Conservation (phyloP, 306 rosid species). For the Lathyrus sativus region DNA sequence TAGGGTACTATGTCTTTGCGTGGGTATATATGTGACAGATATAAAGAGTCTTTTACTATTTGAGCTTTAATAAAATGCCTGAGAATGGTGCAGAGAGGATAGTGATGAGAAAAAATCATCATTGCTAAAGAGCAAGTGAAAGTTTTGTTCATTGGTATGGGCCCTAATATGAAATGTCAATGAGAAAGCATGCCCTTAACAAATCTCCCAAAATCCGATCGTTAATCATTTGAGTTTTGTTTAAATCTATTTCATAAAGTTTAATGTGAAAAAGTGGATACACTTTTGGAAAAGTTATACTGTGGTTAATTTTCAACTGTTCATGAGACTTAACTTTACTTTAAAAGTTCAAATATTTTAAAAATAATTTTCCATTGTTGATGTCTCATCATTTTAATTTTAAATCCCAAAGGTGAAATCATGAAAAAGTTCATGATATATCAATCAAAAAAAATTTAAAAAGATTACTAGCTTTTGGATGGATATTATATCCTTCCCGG, state of each 20-base stretch:
- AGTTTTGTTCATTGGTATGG: conserved; percentile 59
- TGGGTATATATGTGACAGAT: background rate
- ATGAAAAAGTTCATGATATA: conserved; percentile 66
- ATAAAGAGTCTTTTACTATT: conserved; percentile 35
- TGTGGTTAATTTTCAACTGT: conserved; percentile 34
- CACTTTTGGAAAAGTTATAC: conserved; percentile 45
- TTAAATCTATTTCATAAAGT: conserved; percentile 30
- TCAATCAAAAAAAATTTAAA: conserved; percentile 62
- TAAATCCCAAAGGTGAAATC: conserved; percentile 51
- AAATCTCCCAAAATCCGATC: conserved; percentile 71
- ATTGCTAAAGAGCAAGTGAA: conserved; percentile 57
- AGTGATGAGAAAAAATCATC: conserved; percentile 44
- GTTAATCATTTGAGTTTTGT: conserved; percentile 56
- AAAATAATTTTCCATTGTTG: background rate
- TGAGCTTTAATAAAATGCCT: conserved; percentile 42
- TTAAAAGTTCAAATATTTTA: conserved; percentile 32
- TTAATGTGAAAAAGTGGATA: conserved; percentile 28
- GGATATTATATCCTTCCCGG: background rate
- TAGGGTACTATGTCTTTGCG: conserved; percentile 43
- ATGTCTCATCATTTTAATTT: conserved; percentile 55
- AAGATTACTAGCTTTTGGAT: conserved; percentile 58
- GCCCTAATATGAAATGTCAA: conserved; percentile 60
- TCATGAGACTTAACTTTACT: conserved; percentile 37
- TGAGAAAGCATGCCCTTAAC: conserved; percentile 43
- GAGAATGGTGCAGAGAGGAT: conserved; percentile 2